Evolutionary conservation across 805 yeast genomes (phyloP).

Genomic region (Myxozyma kluyveri): DNA sequence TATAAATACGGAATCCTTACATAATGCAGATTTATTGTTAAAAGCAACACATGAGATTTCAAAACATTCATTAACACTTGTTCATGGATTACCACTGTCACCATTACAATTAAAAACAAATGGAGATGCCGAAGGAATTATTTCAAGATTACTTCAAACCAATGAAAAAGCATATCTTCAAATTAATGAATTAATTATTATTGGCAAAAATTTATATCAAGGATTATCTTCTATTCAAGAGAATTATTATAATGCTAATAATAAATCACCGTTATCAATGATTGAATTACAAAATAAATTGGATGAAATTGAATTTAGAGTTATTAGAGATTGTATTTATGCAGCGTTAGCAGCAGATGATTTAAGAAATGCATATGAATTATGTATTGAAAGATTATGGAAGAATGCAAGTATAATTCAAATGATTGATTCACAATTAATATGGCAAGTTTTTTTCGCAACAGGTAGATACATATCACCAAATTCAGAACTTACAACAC

Average conservation of each 20-base stretch:
- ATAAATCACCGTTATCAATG: neutral
- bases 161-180: slow-evolving; percentile 36
- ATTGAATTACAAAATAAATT: neutral
- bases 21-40: slow-evolving; percentile 30
- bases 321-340: slow-evolving; percentile 53
- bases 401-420: slow-evolving; percentile 20
- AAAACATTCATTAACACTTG: slow-evolving; percentile 33
- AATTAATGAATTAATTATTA: slow-evolving; percentile 30
- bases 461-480: slow-evolving; percentile 60
- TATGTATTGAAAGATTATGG: slow-evolving; percentile 32
- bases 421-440: slow-evolving; percentile 36
- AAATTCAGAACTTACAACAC: slow-evolving; percentile 34
- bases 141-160: slow-evolving; percentile 36
- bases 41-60: slow-evolving; percentile 35
- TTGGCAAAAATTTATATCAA: slow-evolving; percentile 10
- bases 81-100: slow-evolving; percentile 34
- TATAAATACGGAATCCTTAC: slow-evolving; percentile 14
- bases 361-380: slow-evolving; percentile 55
- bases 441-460: slow-evolving; percentile 75
- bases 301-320: slow-evolving; percentile 14
- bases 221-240: slow-evolving; percentile 12
- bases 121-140: slow-evolving; percentile 33
- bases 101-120: slow-evolving; percentile 34
- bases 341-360: slow-evolving; percentile 62
- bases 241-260: slow-evolving; percentile 1